phyloP scores from a whole-genome alignment of 23 red algal species.

The Cyanidiococcus yangmingshanensis region DNA sequence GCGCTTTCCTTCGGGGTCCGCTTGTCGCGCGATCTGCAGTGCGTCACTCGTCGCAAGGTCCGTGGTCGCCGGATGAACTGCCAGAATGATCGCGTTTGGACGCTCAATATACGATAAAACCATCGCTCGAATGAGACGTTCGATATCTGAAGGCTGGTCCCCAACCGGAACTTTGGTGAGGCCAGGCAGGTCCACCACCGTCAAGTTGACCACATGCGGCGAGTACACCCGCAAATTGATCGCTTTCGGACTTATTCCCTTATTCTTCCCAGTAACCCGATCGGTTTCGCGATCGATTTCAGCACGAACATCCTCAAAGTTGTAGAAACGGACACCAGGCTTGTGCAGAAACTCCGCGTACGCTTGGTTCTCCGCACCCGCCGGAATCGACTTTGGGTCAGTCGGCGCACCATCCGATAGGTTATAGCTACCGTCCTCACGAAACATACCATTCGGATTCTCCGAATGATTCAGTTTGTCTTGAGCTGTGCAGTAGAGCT shows the following conservation, averaged over 20 bases:
- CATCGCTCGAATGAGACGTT: slow-evolving; percentile 80
- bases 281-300: slow-evolving; percentile 82
- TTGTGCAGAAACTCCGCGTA: slow-evolving; percentile 84
- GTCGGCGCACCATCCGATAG: not conserved
- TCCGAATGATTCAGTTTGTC: slow-evolving; percentile 9
- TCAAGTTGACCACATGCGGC: slow-evolving; percentile 82
- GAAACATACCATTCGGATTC: slow-evolving; percentile 4
- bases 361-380: slow-evolving; percentile 22
- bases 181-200: slow-evolving; percentile 88
- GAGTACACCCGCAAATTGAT: slow-evolving; percentile 92
- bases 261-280: slow-evolving; percentile 69
- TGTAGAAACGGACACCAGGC: slow-evolving; percentile 47
- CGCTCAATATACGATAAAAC: slow-evolving; percentile 87
- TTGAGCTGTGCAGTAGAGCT: slow-evolving; percentile 42
- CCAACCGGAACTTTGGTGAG: slow-evolving; percentile 96
- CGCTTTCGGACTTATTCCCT: slow-evolving; percentile 71
- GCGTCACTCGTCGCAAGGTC: slow-evolving; percentile 94
- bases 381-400: not conserved
- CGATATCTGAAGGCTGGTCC: slow-evolving; percentile 95
- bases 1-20: slow-evolving; percentile 68
- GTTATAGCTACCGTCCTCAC: slow-evolving; percentile 1
- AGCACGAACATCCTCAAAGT: slow-evolving; percentile 56
- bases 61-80: slow-evolving; percentile 89
- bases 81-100: slow-evolving; percentile 79
- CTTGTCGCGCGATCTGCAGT: slow-evolving; percentile 78